Evolutionary conservation across 257 asterid genomes (phyloP).

Genomic region (Petunia axillaris): DNA sequence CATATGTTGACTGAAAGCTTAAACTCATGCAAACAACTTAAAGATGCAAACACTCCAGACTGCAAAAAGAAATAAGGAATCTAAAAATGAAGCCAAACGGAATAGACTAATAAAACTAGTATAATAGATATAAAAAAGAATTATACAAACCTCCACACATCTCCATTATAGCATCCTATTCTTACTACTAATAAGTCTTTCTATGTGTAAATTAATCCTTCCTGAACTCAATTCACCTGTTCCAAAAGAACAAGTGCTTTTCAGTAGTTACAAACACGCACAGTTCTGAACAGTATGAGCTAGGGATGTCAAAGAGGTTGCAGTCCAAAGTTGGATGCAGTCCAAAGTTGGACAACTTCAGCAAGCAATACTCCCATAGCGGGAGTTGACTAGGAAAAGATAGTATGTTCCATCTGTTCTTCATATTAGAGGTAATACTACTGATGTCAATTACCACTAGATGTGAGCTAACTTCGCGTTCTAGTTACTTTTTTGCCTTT

Average conservation of each 20-base stretch:
- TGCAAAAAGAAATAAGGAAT: neutral
- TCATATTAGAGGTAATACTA: neutral
- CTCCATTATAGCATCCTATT: neutral
- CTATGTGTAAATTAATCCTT: neutral
- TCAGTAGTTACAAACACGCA: neutral
- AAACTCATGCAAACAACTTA: constrained; percentile 13
- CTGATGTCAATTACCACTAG: neutral
- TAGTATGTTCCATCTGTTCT: constrained; percentile 2
- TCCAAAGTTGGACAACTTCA: neutral
- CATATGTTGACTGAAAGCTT: neutral
- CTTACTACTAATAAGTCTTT: neutral
- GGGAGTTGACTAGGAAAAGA: neutral
- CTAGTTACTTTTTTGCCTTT: neutral
- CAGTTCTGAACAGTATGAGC: neutral
- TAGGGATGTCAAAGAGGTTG: neutral
- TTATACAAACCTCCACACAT: neutral
- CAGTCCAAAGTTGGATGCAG: neutral
- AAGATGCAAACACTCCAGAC: neutral
- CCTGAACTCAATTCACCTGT: neutral
- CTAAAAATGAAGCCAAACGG: neutral
- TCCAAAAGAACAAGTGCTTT: neutral
- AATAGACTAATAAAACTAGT: neutral
- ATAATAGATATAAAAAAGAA: neutral
- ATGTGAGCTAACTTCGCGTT: neutral
- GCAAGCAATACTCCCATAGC: neutral